Base-by-base conservation (phyloP, 176 grass and related monocot genomes). In the Alloteropsis semialata region DNA sequence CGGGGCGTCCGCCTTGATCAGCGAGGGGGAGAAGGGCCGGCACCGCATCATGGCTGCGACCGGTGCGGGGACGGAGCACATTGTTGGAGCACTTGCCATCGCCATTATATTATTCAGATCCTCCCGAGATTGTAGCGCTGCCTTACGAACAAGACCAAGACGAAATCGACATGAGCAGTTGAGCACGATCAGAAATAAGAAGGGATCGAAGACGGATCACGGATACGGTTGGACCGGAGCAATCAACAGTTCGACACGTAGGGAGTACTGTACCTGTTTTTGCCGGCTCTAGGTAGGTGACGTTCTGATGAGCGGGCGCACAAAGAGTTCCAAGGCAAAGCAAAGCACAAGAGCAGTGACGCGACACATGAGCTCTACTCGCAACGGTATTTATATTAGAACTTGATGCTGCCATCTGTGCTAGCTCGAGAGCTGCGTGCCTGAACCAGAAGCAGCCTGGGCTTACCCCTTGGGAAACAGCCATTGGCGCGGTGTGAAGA, bases 401-500 rank as follows among this genome's bases (percentile, higher is more conserved):
- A 48, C 18, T 8, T 1, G 55, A 19, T 61, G 41, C 3, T 30
- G 56, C n/a, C n/a, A n/a, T n/a, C n/a, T n/a, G n/a, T n/a, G n/a
- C n/a, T n/a, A n/a, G n/a, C n/a, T n/a, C n/a, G n/a, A n/a, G n/a
- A 88, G 56, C 65, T 7, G 43, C 44, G 8, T 7, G 8, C 43
- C 15, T 34, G 70, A 32, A 65, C 65, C 27, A 53, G 44, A 64
- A 49, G 70, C 50, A 62, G 11, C 43, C 73, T 51, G 11, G 5
- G 79, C 30, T 36, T 82, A 2, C 55, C 8, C 34, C 27, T 5
- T n/a, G 75, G 48, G 87, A 84, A 84, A 42, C 30, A 10, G 59
- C 75, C 81, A 88, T 88, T 2, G 81, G 60, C 38, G 60, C 38
- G 75, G 58, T 10, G 65, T 36, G 79, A 1, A 19, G 80, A 83